Conservation (phyloP, 164 flowering plant species). For the Liquidambar formosana region DNA sequence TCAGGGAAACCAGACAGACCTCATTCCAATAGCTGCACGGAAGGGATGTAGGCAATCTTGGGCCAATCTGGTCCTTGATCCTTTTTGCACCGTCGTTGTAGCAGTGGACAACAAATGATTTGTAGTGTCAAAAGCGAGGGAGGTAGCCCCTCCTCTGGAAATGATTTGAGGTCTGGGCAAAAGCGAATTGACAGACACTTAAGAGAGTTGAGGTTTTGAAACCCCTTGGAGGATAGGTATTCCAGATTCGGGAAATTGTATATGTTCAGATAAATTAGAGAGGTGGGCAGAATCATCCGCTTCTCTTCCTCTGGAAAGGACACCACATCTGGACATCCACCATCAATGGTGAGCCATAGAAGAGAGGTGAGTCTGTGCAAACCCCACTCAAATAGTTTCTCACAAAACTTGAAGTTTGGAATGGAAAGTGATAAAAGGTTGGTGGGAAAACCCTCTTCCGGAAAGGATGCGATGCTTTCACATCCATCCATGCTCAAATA, state of each 20-base stretch:
- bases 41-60: conserved; percentile 15
- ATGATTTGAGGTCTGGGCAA: conserved; percentile 5
- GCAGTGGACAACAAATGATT: conserved; percentile 8
- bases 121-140: conserved; percentile 7
- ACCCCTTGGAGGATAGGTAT: not conserved
- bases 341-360: conserved; percentile 2
- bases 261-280: not conserved
- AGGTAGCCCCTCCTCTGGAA: conserved; percentile 15
- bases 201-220: not conserved
- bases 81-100: conserved; percentile 4
- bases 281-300: not conserved
- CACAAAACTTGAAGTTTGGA: conserved; percentile 8
- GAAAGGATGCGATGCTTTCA: conserved; percentile 7
- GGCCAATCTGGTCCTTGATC: conserved; percentile 10
- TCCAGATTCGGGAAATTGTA: not conserved
- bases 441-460: conserved; percentile 14
- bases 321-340: conserved; percentile 7
- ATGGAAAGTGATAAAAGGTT: conserved; percentile 9
- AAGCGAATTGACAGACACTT: not conserved
- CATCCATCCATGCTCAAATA: conserved; percentile 2
- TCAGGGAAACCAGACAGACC: too few species aligned
- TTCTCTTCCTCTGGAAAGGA: conserved; percentile 5
- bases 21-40: too few species aligned
- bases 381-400: not conserved
- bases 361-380: conserved; percentile 13